Evolutionary conservation across 1,139 yeast genomes (phyloP), one percentile per base, ranked within the genome.

Genomic region (Blastobotrys proliferans): DNA sequence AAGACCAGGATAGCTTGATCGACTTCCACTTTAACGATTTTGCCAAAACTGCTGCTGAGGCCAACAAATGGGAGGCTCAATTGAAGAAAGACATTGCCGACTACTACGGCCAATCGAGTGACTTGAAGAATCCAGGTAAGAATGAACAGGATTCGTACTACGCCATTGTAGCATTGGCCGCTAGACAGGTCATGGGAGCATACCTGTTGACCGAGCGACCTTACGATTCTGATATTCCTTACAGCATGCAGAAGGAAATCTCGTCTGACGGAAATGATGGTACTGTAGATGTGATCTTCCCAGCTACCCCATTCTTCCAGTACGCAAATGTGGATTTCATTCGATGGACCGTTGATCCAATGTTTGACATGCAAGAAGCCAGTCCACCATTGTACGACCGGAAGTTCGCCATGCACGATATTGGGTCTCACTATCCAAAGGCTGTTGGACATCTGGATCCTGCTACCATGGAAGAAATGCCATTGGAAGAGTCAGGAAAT

Each of bases 271-370:
- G 42, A 11, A 42, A 42, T 26, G 17, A 38, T 18, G 27, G 29
- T 18, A 42, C 39, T 18, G 31, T 42, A 13, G 45, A 42, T 24
- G 45, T 42, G 18, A 24, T 38, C n/a, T 42, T 42, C 42, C 45
- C 45, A 2, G 39, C 40, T 3, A 16, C 29, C 24, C 45, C 45
- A 21, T 43, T 34, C 37, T 36, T 20, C 17, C 19, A 10, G 19
- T 43, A 38, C 34, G 9, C 46, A 9, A 30, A 39, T 28, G 17
- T 25, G 2, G 31, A 34, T n/a, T 13, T 38, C 16, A 4, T 43
- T 16, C 29, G 36, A 29, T 43, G 32, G 22, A 21, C 11, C n/a
- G 18, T 27, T 20, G 41, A 38, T 26, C 35, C 45, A 13, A n/a
- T 42, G 21, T 14, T 38, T 4, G 30, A 42, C 17, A 18, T 25